Base-by-base conservation (phyloP, 345 rosid genomes). In the Dipteronia dyeriana region DNA sequence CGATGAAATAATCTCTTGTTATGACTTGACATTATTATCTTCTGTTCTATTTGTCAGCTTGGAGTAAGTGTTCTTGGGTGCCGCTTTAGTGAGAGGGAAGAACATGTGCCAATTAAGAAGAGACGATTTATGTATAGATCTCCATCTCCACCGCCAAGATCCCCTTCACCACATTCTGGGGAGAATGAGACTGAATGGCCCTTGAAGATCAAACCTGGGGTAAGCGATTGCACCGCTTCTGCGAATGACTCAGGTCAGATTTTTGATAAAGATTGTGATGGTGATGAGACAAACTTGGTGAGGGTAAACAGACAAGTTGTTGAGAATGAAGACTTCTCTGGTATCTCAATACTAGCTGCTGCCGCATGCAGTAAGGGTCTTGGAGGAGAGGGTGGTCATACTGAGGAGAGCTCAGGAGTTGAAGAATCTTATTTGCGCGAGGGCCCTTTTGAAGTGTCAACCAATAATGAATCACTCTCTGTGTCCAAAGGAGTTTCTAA, bases 51-150 rank as follows among this genome's bases (percentile, higher is more conserved):
- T 64, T 75, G 13, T 31, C 78, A 75, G 79, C 67, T 54, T 53
- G 79, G 79, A 41, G 74, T 57, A 56, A 76, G 56, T 38, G 39
- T 76, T 67, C 79, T 76, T 53, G 73, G 74, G 39, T 68, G 74
- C 56, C 74, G 65, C 74, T 76, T 67, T 23, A 67, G 41, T 54
- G 79, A 76, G 22, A 66, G 39, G 72, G 78, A 53, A 39, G 78
- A 76, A 38, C 78, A 66, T 73, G 66, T 79, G 14, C 81, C 81
- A 5, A 73, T 79, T 41, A 79, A 79, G 73, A 79, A 73, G 62
- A 79, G 81, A 62, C 57, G 72, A 56, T 71, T 73, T 79, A 16
- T 73, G 45, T 66, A 23, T 41, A 59, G 66, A 38, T 72, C 77
- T 26, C 61, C 59, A 10, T 67, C 81, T 54, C 76, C 77, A 29